phyloP scores from a whole-genome alignment of 2,329 filamentous ascomycete genomes.

The Cercospora sojina region DNA sequence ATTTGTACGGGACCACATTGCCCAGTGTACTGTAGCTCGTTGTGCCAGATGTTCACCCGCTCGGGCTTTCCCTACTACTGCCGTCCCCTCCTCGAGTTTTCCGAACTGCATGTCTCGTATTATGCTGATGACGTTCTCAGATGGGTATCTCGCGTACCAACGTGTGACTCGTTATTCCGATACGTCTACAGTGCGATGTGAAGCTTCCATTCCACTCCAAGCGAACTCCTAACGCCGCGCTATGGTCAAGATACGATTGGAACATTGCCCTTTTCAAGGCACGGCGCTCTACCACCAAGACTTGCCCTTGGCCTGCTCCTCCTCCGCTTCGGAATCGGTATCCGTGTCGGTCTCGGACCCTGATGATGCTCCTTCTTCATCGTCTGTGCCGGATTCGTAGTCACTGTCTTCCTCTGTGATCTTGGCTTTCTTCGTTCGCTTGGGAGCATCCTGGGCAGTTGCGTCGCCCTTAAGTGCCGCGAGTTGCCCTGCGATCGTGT shows the following conservation, averaged over 20 bases:
- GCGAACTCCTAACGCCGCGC: slow-evolving; percentile 12
- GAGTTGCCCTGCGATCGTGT: slow-evolving; percentile 42
- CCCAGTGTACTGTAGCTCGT: not conserved
- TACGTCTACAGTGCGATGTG: not conserved
- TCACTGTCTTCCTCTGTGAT: slow-evolving; percentile 40
- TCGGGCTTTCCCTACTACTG: not conserved
- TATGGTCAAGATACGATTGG: slow-evolving; percentile 5
- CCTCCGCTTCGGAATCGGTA: slow-evolving; percentile 75
- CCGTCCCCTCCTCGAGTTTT: not conserved
- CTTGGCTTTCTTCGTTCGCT: slow-evolving; percentile 25
- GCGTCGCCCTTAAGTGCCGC: slow-evolving; percentile 39
- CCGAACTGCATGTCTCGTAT: too few relatives aligned
- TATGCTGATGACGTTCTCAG: not conserved
- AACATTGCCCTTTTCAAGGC: not conserved
- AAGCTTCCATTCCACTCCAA: not conserved
- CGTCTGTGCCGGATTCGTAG: slow-evolving; percentile 41
- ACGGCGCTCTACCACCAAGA: slow-evolving; percentile 8
- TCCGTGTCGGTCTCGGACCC: slow-evolving; percentile 59
- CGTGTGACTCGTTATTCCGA: slow-evolving; percentile 9
- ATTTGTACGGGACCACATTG: not conserved
- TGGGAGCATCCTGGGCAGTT: slow-evolving; percentile 30
- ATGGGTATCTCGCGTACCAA: not conserved
- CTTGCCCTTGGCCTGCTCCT: slow-evolving; percentile 21
- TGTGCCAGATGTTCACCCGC: not conserved
- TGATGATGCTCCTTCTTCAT: slow-evolving; percentile 38